phyloP scores from a whole-genome alignment of 2,329 filamentous ascomycete genomes.

The Curvularia sp. region DNA sequence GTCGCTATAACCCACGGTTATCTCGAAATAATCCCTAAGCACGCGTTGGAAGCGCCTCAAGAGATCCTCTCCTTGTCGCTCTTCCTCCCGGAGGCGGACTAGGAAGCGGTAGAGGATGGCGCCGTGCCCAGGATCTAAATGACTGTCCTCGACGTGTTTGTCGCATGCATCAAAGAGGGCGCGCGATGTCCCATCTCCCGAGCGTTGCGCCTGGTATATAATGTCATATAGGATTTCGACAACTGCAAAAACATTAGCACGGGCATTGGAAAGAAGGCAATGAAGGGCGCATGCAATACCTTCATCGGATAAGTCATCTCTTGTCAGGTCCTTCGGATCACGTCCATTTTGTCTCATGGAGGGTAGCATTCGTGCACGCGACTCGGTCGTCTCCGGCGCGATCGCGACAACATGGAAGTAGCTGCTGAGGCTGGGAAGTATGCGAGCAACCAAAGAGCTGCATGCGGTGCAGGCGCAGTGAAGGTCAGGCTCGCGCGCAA shows the following conservation, averaged over 20 bases:
- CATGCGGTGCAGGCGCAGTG: slow-evolving; percentile 11
- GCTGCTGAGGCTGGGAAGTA: slow-evolving; percentile 5
- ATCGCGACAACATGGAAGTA: slow-evolving; percentile 50
- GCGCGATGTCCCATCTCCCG: slow-evolving; percentile 69
- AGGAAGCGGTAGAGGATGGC: slow-evolving; percentile 78
- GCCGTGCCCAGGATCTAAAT: slow-evolving; percentile 74
- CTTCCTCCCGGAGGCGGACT: slow-evolving; percentile 67
- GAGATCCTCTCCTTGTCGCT: slow-evolving; percentile 53
- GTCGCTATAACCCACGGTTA: slow-evolving; percentile 69
- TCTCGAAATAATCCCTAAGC: slow-evolving; percentile 59
- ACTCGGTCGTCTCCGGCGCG: slow-evolving; percentile 48
- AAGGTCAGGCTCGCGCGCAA: slow-evolving; percentile 12
- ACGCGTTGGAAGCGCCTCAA: slow-evolving; percentile 74
- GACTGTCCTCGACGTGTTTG: slow-evolving; percentile 72
- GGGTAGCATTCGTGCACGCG: slow-evolving; percentile 52
- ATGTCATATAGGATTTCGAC: slow-evolving; percentile 80
- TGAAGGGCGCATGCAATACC: slow-evolving; percentile 35
- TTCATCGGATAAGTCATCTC: slow-evolving; percentile 43
- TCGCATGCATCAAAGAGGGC: slow-evolving; percentile 85
- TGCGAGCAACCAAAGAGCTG: slow-evolving; percentile 12
- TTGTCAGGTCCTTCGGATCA: slow-evolving; percentile 51
- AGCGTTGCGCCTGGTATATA: slow-evolving; percentile 72
- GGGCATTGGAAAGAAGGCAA: neutral
- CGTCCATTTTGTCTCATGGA: slow-evolving; percentile 47
- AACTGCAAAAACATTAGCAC: slow-evolving; percentile 60